Conservation (phyloP, 176 grass and related monocot genomes). For the barley (Hordeum vulgare) region DNA sequence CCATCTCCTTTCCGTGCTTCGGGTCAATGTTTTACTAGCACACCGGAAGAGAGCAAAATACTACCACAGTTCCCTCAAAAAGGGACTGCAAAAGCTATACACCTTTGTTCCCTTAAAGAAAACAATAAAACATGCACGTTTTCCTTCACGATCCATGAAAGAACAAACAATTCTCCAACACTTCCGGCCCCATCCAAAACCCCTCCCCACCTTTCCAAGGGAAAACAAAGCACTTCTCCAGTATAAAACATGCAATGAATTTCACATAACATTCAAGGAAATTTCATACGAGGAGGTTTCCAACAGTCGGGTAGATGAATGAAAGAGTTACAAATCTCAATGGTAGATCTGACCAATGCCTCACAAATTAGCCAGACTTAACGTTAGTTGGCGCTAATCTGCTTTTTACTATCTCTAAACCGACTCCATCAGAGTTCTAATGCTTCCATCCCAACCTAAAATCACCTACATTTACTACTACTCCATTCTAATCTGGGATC, state of each 20-base stretch:
- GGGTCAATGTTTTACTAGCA: neutral
- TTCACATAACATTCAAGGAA: neutral
- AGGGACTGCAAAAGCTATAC: neutral
- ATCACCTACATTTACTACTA: neutral
- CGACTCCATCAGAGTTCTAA: constrained; percentile 1
- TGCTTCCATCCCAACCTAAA: neutral
- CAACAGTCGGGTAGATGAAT: neutral
- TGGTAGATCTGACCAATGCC: neutral
- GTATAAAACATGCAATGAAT: neutral
- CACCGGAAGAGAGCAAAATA: neutral
- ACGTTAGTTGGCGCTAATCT: neutral
- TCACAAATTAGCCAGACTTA: neutral
- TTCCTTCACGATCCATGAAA: neutral
- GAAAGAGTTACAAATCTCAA: neutral
- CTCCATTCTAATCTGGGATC: neutral
- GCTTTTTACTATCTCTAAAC: neutral
- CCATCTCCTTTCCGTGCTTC: neutral
- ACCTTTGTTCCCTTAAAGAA: neutral
- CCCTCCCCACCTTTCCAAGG: no score
- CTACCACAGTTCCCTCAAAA: no score
- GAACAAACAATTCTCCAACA: neutral
- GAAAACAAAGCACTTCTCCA: neutral
- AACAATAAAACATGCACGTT: neutral
- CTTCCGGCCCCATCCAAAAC: no score
- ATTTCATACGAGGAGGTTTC: neutral